Base-by-base conservation (phyloP, 225 moss, liverwort and hornwort species). In the Lunularia cruciata region DNA sequence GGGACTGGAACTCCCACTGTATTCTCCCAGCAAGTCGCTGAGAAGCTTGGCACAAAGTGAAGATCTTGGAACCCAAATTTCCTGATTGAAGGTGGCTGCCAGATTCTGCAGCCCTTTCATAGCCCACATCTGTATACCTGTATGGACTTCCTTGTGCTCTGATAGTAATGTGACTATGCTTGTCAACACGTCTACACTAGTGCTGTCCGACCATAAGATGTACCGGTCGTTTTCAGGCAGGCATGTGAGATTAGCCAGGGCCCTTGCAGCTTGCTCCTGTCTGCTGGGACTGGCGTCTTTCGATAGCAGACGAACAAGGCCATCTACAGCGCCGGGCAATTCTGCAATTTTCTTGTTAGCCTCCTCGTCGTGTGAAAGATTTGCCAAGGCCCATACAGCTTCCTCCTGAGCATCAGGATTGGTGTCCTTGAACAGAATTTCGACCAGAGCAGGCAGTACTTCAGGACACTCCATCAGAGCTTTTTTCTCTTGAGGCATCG, bases 241-340 rank as follows among this genome's bases (percentile, higher is more conserved):
- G 35, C 70, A 76, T 3, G 76, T 70, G 25, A 76, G 59, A 25
- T 76, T 76, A 4, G 70, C 76, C 64, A 76, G 46, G 3, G 76
- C 71, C 39, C 70, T 63, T 11, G 76, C 76, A n/a, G 70, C 76
- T 47, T 70, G 70, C 38, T 76, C 76, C 38, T 39, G 76, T 14
- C 64, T 45, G 47, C 70, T 63, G 3, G 70, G 63, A 5, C 76
- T 70, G 8, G 46, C 63, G 27, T 56, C 43, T 22, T 65, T 67
- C 42, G 61, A 55, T 23, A 76, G 23, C 54, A 76, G 35, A 14
- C 65, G 42, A 1, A 76, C 47, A 3, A 76, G 34, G 20, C 56
- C 70, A 30, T 49, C 70, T 10, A 76, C 63, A 3, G 64, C 70
- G 40, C 57, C 70, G 12, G 76, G 76, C 32, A 55, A 52, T 28